Evolutionary conservation across 257 asterid species (phyloP), one percentile per base, ranked within the genome.

Genomic region (Linderniella brevidens): DNA sequence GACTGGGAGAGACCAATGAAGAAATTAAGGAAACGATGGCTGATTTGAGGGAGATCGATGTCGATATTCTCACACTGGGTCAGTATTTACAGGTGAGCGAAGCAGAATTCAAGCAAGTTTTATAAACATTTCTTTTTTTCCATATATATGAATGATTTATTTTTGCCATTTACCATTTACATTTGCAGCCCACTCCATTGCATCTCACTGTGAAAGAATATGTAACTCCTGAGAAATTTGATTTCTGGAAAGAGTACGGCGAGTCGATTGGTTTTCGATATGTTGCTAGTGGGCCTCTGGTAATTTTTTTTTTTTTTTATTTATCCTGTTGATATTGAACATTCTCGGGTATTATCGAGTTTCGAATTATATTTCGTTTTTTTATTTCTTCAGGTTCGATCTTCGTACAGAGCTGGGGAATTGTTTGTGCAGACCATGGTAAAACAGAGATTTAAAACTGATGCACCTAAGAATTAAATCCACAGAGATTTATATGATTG

Each of bases 281-380:
- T 49, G 96, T 88, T 54, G 98, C 98, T 48, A 84, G 98, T 63
- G 98, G 98, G 56, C 98, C 98, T 53, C 48, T 88, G 96, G 98
- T 88, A 71, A 68, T 42, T 43, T 56, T 37, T 45, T 36, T 17
- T 32, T 14, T 49, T 37, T 17, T 19, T 37, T 17, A 8, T 37
- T 43, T 38, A 18, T 45, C n/a, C 32, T 8, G 46, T 36, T 17
- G 14, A 15, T 19, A 39, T 17, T 54, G 13, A 40, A 13, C 37
- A 50, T 39, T 47, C 37, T 12, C 46, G 11, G 44, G 42, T 11
- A 41, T 35, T 11, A 10, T 18, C 11, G 11, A 11, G 15, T 5
- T 7, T 55, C 20, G 19, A 9, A 35, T 37, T 42, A 14, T 37
- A 15, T 52, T 9, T 19, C 11, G 9, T 42, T 20, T 20, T 17